A percentile compares a stretch with the other conserved stretches of the same genome.
These are phyloP conservation scores for Calonectria pseudoturangicola DNA, from an alignment of 2,329 filamentous ascomycete species.

Conservation along the genomic window DNA sequence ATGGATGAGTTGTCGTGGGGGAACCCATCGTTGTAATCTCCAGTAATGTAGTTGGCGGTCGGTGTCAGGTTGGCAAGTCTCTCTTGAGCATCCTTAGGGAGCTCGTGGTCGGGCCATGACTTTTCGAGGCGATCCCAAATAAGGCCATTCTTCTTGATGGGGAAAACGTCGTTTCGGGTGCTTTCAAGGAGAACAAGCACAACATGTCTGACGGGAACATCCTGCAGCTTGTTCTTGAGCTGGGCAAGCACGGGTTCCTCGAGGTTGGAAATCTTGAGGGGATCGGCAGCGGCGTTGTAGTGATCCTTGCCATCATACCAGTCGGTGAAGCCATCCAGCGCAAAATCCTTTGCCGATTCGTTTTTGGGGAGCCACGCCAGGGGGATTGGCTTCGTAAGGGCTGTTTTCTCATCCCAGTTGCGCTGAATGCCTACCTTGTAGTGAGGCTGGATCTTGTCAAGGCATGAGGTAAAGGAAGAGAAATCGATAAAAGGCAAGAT, in stretches of 20 bases:
- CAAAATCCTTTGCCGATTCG: not conserved
- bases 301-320: conserved; percentile 1
- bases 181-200: conserved; percentile 12
- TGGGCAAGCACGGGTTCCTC: conserved; percentile 1
- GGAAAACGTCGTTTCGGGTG: conserved; percentile 10
- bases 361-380: conserved; percentile 4
- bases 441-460: conserved; percentile 9
- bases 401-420: not conserved
- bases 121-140: not conserved
- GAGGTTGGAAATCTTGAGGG: conserved; percentile 9
- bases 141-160: conserved; percentile 4
- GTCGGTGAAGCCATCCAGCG: not conserved
- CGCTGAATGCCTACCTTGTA: not conserved
- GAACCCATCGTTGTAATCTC: conserved; percentile 15
- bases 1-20: not conserved
- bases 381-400: not conserved
- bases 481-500: conserved; percentile 9
- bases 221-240: conserved; percentile 4
- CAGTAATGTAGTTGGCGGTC: conserved; percentile 12
- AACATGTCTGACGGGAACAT: not conserved
- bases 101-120: not conserved
- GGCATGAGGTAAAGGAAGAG: conserved; percentile 10
- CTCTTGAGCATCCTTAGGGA: not conserved
- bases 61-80: conserved; percentile 18
- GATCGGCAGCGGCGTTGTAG: conserved; percentile 6